Base-by-base conservation (phyloP, 2,329 filamentous ascomycete genomes). In the Aaosphaeria pasadenensis region DNA sequence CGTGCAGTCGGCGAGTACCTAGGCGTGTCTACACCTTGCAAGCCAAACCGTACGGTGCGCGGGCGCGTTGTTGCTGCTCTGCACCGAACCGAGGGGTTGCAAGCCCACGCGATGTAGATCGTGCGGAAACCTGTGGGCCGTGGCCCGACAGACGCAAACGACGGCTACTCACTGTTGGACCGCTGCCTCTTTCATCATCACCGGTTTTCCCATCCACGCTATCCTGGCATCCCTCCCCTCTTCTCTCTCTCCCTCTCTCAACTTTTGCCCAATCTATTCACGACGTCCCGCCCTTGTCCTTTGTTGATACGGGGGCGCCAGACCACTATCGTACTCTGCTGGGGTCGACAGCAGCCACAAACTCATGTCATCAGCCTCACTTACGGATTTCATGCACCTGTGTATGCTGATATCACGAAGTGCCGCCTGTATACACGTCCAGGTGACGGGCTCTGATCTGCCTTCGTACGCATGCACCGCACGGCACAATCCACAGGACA, bases 331-430 rank as follows among this genome's bases (percentile, higher is more conserved):
- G 33, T 40, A 24, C 11, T 6, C 32, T 38, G 36, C 45, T 11
- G 17, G 39, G 5, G 28, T 13, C 4, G 9, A 13, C 11, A 32
- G 28, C 30, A 52, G 52, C 55, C 50, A 57, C 55, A 40, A 47
- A 50, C 53, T 51, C 42, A 46, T 45, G 39, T 47, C 50, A 45
- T 44, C 53, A 57, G 55, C 55, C 50, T 54, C 55, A 50, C 42
- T 45, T 24, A 24, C 17, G 17, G 17, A 24, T 24, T 24, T 24
- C 17, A 24, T 24, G 17, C 17, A 24, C 43, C 24, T 41, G 51
- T 49, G 44, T 38, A 35, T 30, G 32, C 48, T 30, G 43, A 41
- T 39, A 43, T 39, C 31, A 46, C 17, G 17, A 24, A 24, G 17
- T 24, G 17, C 17, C 17, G 17, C 17, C 17, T 24, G 17, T 24